Percentiles rank a stretch among this genome's conserved stretches.
These are phyloP conservation scores for Stellera chamaejasme DNA, from an alignment of 345 rosid species.

Conservation along the genomic window DNA sequence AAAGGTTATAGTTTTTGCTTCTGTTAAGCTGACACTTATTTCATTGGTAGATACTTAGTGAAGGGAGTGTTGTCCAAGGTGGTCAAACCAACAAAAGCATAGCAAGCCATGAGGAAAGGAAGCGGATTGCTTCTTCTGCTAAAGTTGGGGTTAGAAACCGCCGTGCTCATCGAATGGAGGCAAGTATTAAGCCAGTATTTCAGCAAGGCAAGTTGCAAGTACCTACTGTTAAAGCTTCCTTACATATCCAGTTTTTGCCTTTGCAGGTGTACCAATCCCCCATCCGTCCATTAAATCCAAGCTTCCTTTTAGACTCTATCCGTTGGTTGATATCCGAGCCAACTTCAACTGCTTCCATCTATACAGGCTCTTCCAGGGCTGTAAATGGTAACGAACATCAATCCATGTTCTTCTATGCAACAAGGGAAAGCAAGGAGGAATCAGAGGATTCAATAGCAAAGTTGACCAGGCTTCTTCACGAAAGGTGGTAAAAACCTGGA, in stretches of 20 bases:
- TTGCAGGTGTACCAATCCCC: conserved; percentile 87
- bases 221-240: too few species aligned
- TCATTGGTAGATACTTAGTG: conserved; percentile 32
- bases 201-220: background rate
- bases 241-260: conserved; percentile 5
- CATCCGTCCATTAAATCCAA: conserved; percentile 72
- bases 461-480: conserved; percentile 62
- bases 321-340: conserved; percentile 93
- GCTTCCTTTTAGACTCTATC: conserved; percentile 74
- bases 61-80: conserved; percentile 19
- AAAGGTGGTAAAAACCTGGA: too few species aligned
- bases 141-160: conserved; percentile 72
- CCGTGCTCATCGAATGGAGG: conserved; percentile 77
- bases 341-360: conserved; percentile 66
- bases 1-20: background rate
- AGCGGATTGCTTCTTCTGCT: conserved; percentile 47
- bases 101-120: conserved; percentile 37
- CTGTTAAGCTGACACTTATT: background rate
- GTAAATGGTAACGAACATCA: conserved; percentile 44
- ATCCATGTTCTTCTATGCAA: conserved; percentile 44
- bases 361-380: conserved; percentile 47
- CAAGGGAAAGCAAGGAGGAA: conserved; percentile 40
- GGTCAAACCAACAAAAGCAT: conserved; percentile 23
- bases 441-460: conserved; percentile 66
- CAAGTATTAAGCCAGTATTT: conserved; percentile 12